Evolutionary conservation across 345 rosid species (phyloP), one percentile per base, ranked within the genome.

Genomic region (Sonneratia caseolaris): DNA sequence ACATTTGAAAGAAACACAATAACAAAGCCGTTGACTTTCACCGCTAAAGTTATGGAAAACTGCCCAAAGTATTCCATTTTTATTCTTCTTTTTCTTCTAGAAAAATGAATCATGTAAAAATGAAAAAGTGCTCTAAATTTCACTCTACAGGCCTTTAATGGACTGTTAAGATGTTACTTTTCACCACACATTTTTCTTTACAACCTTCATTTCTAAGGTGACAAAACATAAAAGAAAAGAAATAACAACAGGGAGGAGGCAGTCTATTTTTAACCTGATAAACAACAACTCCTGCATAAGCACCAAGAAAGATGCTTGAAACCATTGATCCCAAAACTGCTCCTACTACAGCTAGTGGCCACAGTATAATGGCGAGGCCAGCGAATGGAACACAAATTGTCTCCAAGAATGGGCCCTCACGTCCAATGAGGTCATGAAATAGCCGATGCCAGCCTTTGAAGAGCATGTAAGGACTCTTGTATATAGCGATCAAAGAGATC

Each of bases 361-460:
- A 95, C 32, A 95, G 91, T 77, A 95, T 75, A 78, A 95, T 95
- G 37, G 81, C 94, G 7, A 95, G 98, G 66, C 98, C 98, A 14
- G 98, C 99, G 36, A 92, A 89, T 73, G 99, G 99, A 43, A 95
- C 97, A 73, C 99, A 95, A 82, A 95, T 86, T 56, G 98, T 90
- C 81, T 95, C 99, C 83, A 95, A 82, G 81, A 92, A 95, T 42
- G 99, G 99, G 66, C 99, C 99, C 84, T 95, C 97, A 56, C 99
- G 89, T 43, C 99, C 99, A 37, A 88, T 79, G 36, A 95, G 88
- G 72, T 95, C 99, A 5, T 88, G 96, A 84, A 89, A 90, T 77
- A 95, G 73, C 71, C 96, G 94, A 75, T 85, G 92, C 99, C 98
- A 95, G 32, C 99, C 99, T 78, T 88, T 95, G 74, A 92, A 87